Conservation (phyloP, 305 asterid genomes). For the Fraxinus baroniana region DNA sequence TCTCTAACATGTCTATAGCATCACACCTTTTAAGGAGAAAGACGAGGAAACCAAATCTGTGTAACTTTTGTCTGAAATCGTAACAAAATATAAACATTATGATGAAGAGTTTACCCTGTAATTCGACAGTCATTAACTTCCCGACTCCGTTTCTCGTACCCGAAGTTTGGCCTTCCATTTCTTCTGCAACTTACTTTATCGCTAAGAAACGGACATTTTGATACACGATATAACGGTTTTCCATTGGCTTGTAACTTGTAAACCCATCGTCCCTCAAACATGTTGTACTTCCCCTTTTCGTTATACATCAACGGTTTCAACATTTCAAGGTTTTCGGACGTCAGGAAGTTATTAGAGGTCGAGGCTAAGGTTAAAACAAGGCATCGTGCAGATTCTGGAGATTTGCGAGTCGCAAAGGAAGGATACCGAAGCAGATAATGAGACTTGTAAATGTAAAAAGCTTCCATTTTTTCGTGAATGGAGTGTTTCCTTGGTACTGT, state of each 20-base stretch:
- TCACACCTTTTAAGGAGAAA: constrained; percentile 4
- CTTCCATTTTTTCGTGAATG: not conserved
- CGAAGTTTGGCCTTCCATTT: constrained; percentile 25
- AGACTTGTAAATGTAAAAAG: not conserved
- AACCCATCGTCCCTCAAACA: constrained; percentile 25
- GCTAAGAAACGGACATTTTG: constrained; percentile 23
- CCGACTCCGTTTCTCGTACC: constrained; percentile 27
- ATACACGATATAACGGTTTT: constrained; percentile 13
- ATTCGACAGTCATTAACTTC: constrained; percentile 23
- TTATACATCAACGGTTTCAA: not conserved
- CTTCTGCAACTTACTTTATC: constrained; percentile 27
- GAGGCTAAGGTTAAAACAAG: not conserved
- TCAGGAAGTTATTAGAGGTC: not conserved
- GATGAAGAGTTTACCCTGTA: constrained; percentile 11
- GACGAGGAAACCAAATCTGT: not conserved
- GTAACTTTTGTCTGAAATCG: not conserved
- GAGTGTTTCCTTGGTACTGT: not conserved
- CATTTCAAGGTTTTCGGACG: not conserved
- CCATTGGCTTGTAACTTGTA: constrained; percentile 5
- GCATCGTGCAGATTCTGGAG: not conserved
- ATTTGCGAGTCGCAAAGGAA: not conserved
- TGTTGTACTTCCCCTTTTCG: not conserved
- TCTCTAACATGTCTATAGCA: constrained; percentile 23
- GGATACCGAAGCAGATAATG: not conserved
- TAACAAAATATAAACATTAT: not conserved